Evolutionary conservation across 1,284 basidiomycete genomes (phyloP).

Genomic region (Austroboletus niveus): DNA sequence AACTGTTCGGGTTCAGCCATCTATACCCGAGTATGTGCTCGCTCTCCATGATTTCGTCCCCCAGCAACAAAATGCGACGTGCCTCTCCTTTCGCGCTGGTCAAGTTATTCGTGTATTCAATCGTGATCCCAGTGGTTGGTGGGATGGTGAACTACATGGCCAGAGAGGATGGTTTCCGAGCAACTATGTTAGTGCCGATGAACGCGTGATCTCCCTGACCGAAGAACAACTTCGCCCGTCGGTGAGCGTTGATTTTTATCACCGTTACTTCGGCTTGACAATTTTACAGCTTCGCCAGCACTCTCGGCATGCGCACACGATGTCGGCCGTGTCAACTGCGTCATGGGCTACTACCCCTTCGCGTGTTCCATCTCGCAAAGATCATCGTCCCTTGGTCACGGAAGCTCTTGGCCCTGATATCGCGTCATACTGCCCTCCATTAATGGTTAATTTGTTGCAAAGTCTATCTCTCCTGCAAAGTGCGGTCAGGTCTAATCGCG

Average conservation of each 20-base stretch:
- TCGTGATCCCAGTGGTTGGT: constrained; percentile 91
- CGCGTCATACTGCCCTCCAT: constrained; percentile 64
- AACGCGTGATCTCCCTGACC: constrained; percentile 47
- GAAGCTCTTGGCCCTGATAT: constrained; percentile 45
- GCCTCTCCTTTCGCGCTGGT: constrained; percentile 85
- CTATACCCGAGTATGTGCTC: constrained; percentile 64
- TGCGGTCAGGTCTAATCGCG: constrained; percentile 74
- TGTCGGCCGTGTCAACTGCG: constrained; percentile 48
- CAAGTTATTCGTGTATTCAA: constrained; percentile 90
- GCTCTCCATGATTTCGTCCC: constrained; percentile 88
- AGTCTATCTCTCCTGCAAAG: constrained; percentile 84
- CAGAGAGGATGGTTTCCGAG: constrained; percentile 99
- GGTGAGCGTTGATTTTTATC: constrained; percentile 38
- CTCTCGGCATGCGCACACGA: constrained; percentile 44
- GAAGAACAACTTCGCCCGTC: constrained; percentile 48
- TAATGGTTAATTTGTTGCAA: constrained; percentile 79
- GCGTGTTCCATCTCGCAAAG: constrained; percentile 32
- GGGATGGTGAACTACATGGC: constrained; percentile 92
- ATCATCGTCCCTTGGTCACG: constrained; percentile 46
- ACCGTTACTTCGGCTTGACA: neutral
- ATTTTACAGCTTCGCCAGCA: constrained; percentile 23
- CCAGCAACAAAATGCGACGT: constrained; percentile 70
- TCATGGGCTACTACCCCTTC: constrained; percentile 56
- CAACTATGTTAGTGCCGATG: constrained; percentile 75
- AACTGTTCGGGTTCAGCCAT: constrained; percentile 39